Base-by-base conservation (phyloP, 192 early-diverging fungal genomes). In the Backusella australiensis region DNA sequence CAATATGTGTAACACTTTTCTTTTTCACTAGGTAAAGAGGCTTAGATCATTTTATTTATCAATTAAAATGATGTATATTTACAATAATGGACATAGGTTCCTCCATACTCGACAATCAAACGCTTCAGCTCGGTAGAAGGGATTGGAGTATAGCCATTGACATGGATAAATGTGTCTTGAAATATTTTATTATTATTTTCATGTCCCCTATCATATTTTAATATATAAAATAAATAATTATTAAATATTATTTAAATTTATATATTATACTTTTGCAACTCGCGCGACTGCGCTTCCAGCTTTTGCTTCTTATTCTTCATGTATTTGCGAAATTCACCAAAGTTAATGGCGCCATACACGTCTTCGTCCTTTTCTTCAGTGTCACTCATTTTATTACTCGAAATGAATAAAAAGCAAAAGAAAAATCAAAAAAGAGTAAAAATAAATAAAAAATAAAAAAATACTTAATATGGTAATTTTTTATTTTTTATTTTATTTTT, bases 71-170 rank as follows among this genome's bases (percentile, higher is more conserved):
- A 32, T 32, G 32, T 3, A 11, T 36, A n/a, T 41, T 75, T 79
- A 74, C 69, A 67, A 42, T 87, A 85, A 66, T 87, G 83, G 15
- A 85, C 69, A 41, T 82, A 87, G 49, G 76, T 67, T 35, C 86
- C 91, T 34, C 90, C 91, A 70, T 88, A 84, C 35, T 86, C 83
- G 2, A 90, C 71, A 29, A 92, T 82, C 42, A 90, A 77, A 9
- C 75, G 78, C 42, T 87, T 83, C 59, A 88, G 66, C 68, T 85
- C 86, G 36, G 75, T 79, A n/a, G 84, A 78, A 65, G 84, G 81
- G 21, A 91, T 90, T 44, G 87, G 77, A 1, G 92, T 92, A 65
- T 91, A 93, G n/a, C 92, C 92, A 67, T 92, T 92, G 39, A 92
- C 87, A 71, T 91, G 85, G 32, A 93, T 82, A 11, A 80, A 78